A percentile compares a stretch with the other conserved stretches of the same genome.
These are phyloP conservation scores for Annona squamosa DNA, from an alignment of 164 flowering plant genomes.

Conservation along the genomic window DNA sequence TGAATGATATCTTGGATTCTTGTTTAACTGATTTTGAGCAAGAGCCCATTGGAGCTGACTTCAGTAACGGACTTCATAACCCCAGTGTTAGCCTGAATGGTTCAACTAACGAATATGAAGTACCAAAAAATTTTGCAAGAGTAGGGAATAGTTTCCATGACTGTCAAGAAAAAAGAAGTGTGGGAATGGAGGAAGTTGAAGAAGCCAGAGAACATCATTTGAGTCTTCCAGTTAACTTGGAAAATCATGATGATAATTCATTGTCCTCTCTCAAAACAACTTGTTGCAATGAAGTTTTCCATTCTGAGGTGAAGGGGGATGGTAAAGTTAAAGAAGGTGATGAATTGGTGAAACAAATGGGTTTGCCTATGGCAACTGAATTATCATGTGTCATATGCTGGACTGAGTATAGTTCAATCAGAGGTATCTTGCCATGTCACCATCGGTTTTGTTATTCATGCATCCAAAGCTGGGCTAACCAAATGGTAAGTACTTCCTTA, in stretches of 20 bases:
- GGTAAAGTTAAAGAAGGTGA: constrained; percentile 8
- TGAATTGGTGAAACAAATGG: constrained; percentile 14
- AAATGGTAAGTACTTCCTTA: constrained; percentile 42
- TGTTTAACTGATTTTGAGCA: constrained; percentile 24
- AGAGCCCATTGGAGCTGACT: constrained; percentile 11
- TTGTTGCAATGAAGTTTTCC: constrained; percentile 14
- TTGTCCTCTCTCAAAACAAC: constrained; percentile 7
- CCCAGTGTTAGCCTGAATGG: background rate
- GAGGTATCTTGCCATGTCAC: constrained; percentile 88
- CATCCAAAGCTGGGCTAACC: constrained; percentile 83
- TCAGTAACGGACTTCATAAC: background rate
- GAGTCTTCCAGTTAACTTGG: constrained; percentile 12
- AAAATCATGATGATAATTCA: constrained; percentile 12
- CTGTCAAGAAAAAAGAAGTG: constrained; percentile 8
- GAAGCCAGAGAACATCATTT: constrained; percentile 8
- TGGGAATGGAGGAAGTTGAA: constrained; percentile 17
- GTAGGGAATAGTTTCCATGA: constrained; percentile 8
- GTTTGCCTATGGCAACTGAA: constrained; percentile 28
- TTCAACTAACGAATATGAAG: constrained; percentile 7
- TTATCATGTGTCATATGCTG: constrained; percentile 90
- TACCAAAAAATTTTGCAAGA: constrained; percentile 8
- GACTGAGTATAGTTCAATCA: constrained; percentile 73
- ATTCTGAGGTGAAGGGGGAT: constrained; percentile 16
- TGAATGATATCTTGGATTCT: constrained; percentile 15
- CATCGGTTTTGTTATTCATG: constrained; percentile 94